phyloP scores from a whole-genome alignment of 495 filamentous ascomycete species.

The Baudoinia panamericana region DNA sequence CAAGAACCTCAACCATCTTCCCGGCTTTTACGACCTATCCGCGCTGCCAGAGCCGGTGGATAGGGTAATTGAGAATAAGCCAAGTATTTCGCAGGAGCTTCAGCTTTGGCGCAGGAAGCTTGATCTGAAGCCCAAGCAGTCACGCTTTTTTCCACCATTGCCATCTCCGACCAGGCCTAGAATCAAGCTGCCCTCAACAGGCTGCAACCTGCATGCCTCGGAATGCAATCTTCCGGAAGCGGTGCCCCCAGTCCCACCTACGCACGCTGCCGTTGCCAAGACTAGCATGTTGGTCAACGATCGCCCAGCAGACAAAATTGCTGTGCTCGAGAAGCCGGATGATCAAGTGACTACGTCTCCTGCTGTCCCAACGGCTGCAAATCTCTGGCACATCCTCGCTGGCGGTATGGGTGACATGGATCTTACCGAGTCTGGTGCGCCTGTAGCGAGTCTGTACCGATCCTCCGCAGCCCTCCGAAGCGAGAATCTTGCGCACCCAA shows the following conservation, averaged over 20 bases:
- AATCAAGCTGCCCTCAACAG: slow-evolving; percentile 6
- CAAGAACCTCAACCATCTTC: not conserved
- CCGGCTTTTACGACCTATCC: slow-evolving; percentile 15
- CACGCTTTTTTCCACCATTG: slow-evolving; percentile 22
- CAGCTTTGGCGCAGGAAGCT: slow-evolving; percentile 10
- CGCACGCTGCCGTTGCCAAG: not conserved
- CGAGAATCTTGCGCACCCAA: no score
- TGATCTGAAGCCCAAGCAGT: slow-evolving; percentile 19
- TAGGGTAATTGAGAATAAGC: not conserved
- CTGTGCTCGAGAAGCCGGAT: not conserved
- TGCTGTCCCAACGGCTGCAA: no score
- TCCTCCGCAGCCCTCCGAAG: no score
- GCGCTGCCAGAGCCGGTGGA: slow-evolving; percentile 8
- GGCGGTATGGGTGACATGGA: no score
- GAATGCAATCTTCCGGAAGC: slow-evolving; percentile 1
- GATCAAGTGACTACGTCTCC: no score
- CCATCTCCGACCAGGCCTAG: slow-evolving; percentile 5
- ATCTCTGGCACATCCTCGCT: slow-evolving; percentile 16
- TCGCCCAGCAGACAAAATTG: not conserved
- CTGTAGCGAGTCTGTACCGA: no score
- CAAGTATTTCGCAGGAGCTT: slow-evolving; percentile 1
- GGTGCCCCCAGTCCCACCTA: not conserved
- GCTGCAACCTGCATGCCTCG: slow-evolving; percentile 10
- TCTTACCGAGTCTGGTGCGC: no score
- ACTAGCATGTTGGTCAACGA: not conserved